These are phyloP conservation scores for Trichoderma polysporum DNA, from an alignment of 2,329 filamentous ascomycete genomes.

Conservation along the genomic window DNA sequence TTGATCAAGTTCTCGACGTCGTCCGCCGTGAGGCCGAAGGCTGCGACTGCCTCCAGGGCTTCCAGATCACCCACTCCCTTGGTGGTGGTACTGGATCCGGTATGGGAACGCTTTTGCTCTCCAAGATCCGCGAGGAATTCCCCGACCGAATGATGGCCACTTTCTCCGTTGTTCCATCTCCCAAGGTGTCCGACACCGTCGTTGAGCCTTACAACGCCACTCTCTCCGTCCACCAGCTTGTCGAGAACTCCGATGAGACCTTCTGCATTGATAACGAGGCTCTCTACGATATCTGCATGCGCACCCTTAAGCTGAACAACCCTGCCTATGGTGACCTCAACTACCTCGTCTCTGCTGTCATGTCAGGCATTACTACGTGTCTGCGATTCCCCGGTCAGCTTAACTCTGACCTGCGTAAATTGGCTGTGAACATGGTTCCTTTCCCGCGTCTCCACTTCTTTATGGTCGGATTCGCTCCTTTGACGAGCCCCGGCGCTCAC, in stretches of 20 bases:
- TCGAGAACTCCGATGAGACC: conserved; percentile 99
- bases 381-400: conserved; percentile 99
- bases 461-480: conserved; percentile 99
- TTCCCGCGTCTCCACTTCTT: conserved; percentile 99
- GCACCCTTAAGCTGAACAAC: conserved; percentile 97
- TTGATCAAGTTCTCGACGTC: conserved; percentile 97
- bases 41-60: conserved; percentile 99
- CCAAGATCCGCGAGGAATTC: conserved; percentile 99
- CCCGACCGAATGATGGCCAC: conserved; percentile 99
- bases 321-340: conserved; percentile 99
- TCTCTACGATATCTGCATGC: conserved; percentile 99
- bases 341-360: conserved; percentile 98
- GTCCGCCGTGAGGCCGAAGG: conserved; percentile 98
- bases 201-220: conserved; percentile 99
- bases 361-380: conserved; percentile 98
- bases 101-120: conserved; percentile 99
- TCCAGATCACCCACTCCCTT: conserved; percentile 99
- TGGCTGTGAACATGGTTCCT: conserved; percentile 99
- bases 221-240: conserved; percentile 96
- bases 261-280: conserved; percentile 99
- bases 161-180: conserved; percentile 97
- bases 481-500: conserved; percentile 82
- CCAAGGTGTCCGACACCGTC: conserved; percentile 99
- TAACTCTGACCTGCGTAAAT: conserved; percentile 99
- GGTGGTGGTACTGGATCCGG: conserved; percentile 99